Base-by-base conservation (phyloP, 2,329 filamentous ascomycete genomes). In the Fusarium subtropicale region DNA sequence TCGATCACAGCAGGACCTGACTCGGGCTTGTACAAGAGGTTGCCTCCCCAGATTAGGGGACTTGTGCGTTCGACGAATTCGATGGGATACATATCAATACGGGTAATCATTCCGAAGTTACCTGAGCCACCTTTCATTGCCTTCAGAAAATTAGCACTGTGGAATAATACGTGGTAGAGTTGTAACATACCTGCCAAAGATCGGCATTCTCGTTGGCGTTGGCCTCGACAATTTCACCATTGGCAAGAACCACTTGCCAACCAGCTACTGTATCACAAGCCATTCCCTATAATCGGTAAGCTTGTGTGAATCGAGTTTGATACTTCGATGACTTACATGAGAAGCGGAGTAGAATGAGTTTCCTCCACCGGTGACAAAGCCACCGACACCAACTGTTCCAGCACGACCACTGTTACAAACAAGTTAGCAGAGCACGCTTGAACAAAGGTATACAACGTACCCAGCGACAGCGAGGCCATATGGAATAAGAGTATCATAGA, bases 81-180 rank as follows among this genome's bases (percentile, higher is more conserved):
- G 15, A 79, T 77, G 13, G 76, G 68, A n/a, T 72, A 65, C 74
- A 79, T 66, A 26, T 79, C 76, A 22, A 77, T 73, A 24, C 74
- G 71, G 5, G 81, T 79, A 18, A 80, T 73, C 11, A 81, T 72
- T 11, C 81, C 83, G 18, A 83, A 81, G 66, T 85, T 86, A 59
- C 78, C 81, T 15, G 78, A 78, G n/a, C 83, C 83, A 7, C 84
- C 84, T 47, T 83, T 82, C 22, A 85, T 74, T 1, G 82, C 84
- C 66, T 69, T 28, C 11, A n/a, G 5, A 15, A 26, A 7, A 20
- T 69, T 4, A 69, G 41, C 10, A 24, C 13, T 5, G 5, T 0
- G 20, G 11, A 0, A 1, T 18, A 7, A 8, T 18, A 51, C 2
- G 4, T 9, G 8, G 30, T 7, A 4, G 10, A 10, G 3, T n/a